Conservation (phyloP, 305 asterid genomes). For the Euphrasia arctica region DNA sequence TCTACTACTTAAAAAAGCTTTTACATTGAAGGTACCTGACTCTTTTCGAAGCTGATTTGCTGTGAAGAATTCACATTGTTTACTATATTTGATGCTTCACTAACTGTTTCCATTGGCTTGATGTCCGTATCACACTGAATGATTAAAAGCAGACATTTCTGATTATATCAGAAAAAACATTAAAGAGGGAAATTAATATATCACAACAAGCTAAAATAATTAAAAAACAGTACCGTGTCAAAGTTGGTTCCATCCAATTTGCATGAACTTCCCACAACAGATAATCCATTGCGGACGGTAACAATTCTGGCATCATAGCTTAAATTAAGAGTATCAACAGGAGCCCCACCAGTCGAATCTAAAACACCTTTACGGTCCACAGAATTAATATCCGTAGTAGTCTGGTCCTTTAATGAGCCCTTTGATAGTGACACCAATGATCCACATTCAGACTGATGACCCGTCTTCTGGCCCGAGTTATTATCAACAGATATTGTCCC, state of each 20-base stretch:
- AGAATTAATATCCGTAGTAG: conserved; percentile 20
- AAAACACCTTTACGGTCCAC: too few relatives aligned
- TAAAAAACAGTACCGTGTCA: conserved; percentile 39
- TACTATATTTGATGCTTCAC: conserved; percentile 26
- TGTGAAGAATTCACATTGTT: conserved; percentile 10
- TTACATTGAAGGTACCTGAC: conserved; percentile 30
- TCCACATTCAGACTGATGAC: conserved; percentile 23
- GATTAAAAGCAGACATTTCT: conserved; percentile 6
- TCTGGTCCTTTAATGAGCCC: conserved; percentile 29
- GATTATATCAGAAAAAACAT: not conserved
- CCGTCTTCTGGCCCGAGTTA: conserved; percentile 27
- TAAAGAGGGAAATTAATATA: not conserved
- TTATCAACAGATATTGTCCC: conserved; percentile 26
- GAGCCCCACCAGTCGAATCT: too few relatives aligned
- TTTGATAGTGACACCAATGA: conserved; percentile 30
- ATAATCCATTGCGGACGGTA: conserved; percentile 20
- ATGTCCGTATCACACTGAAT: conserved; percentile 30
- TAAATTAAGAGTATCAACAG: conserved; percentile 25
- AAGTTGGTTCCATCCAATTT: conserved; percentile 26
- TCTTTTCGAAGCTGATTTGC: conserved; percentile 23
- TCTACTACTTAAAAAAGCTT: too few relatives aligned
- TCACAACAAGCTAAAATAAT: not conserved
- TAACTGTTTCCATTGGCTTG: conserved; percentile 17
- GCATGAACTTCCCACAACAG: conserved; percentile 24
- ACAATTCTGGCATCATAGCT: conserved; percentile 23